Evolutionary conservation across 345 rosid species (phyloP).

Genomic region (Salix exigua): DNA sequence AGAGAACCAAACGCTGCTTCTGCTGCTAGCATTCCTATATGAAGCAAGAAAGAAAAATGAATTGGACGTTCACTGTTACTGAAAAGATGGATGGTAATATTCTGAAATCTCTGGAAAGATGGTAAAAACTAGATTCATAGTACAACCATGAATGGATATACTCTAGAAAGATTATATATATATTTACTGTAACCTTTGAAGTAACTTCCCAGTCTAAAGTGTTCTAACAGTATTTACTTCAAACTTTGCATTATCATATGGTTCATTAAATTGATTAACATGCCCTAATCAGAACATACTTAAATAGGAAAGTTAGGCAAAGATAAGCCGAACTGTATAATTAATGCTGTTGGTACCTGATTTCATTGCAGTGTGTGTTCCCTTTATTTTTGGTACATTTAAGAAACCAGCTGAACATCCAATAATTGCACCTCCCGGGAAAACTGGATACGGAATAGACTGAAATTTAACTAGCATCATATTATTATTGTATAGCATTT

Average conservation of each 20-base stretch:
- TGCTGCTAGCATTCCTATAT: constrained; percentile 91
- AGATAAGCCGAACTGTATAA: background rate
- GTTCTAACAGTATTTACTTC: background rate
- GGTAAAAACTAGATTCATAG: background rate
- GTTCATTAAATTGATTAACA: background rate
- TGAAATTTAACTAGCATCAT: constrained; percentile 88
- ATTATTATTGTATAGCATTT: constrained; percentile 39
- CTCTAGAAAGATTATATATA: background rate
- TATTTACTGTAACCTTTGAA: background rate
- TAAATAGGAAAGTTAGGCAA: background rate
- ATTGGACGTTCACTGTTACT: background rate
- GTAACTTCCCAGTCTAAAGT: background rate
- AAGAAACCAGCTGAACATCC: constrained; percentile 98
- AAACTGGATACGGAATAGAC: constrained; percentile 98
- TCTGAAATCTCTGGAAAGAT: background rate
- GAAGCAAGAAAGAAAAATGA: background rate
- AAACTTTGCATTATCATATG: background rate
- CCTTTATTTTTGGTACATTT: constrained; percentile 96
- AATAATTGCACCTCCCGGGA: constrained; percentile 93
- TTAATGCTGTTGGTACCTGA: constrained; percentile 51
- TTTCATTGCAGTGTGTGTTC: constrained; percentile 98
- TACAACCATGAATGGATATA: background rate
- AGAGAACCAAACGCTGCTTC: constrained; percentile 77
- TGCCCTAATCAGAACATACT: background rate
- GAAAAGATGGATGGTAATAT: background rate